A percentile compares a stretch with the other conserved stretches of the same genome.
These are phyloP conservation scores for Forsythia viridissima DNA, from an alignment of 257 asterid species.

Conservation along the genomic window DNA sequence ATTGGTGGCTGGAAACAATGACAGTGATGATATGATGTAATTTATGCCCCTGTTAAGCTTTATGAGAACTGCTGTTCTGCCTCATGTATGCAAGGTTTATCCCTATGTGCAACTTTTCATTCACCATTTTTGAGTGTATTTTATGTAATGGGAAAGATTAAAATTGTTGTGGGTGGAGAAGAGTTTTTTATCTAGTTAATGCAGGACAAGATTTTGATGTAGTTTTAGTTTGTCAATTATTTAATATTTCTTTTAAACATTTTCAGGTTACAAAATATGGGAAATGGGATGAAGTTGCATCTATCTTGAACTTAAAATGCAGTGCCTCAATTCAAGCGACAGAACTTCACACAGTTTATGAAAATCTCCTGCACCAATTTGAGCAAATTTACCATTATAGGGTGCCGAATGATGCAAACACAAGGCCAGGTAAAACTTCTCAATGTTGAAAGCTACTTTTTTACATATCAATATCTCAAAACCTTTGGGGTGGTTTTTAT, in stretches of 20 bases:
- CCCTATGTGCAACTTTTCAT: background rate
- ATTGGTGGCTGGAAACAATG: background rate
- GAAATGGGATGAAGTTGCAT: slow-evolving; percentile 71
- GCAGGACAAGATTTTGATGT: background rate
- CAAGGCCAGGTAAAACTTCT: slow-evolving; percentile 32
- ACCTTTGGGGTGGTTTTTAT: no score
- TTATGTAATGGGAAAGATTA: background rate
- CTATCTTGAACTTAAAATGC: slow-evolving; percentile 34
- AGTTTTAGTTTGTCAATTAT: background rate
- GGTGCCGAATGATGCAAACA: slow-evolving; percentile 34
- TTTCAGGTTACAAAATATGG: slow-evolving; percentile 59
- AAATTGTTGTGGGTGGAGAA: background rate
- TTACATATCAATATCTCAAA: background rate
- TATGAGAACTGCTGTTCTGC: background rate
- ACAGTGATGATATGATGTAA: background rate
- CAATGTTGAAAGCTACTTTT: slow-evolving; percentile 14
- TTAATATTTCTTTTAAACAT: background rate
- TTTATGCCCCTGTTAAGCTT: background rate
- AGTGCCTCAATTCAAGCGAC: slow-evolving; percentile 31
- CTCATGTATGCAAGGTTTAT: background rate
- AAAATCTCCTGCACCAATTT: slow-evolving; percentile 48
- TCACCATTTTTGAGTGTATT: background rate
- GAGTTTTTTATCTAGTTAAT: no score
- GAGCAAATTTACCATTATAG: slow-evolving; percentile 60
- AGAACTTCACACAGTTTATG: slow-evolving; percentile 59